Percentiles rank a stretch among this genome's conserved stretches.
phyloP scores from a whole-genome alignment of 2,329 filamentous ascomycete species.

The Periconia macrospinosa region DNA sequence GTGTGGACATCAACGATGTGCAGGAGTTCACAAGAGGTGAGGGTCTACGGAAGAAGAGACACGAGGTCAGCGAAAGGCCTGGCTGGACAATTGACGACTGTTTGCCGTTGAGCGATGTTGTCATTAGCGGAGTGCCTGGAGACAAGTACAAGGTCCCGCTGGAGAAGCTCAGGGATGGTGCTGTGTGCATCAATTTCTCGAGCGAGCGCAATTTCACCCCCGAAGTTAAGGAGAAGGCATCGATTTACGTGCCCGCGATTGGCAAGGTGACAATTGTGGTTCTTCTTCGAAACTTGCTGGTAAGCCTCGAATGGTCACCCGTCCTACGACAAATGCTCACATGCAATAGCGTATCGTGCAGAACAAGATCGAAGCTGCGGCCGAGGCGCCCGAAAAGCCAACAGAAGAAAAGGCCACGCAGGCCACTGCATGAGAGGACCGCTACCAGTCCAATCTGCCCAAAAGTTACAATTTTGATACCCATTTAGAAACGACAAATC shows the following conservation, averaged over 20 bases:
- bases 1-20: constrained; percentile 87
- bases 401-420: constrained; percentile 20
- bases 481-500: constrained; percentile 24
- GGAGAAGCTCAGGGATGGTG: constrained; percentile 80
- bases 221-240: constrained; percentile 90
- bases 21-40: constrained; percentile 90
- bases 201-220: constrained; percentile 92
- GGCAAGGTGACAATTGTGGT: constrained; percentile 97
- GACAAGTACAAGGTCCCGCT: constrained; percentile 89
- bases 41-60: constrained; percentile 80
- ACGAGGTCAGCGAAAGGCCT: constrained; percentile 83
- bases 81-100: constrained; percentile 80
- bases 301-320: constrained; percentile 50
- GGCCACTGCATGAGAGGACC: neutral
- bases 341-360: constrained; percentile 46
- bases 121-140: constrained; percentile 88
- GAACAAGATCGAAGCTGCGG: constrained; percentile 41
- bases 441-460: neutral
- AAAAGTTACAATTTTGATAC: constrained; percentile 21
- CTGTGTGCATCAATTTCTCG: constrained; percentile 98
- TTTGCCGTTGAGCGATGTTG: constrained; percentile 85
- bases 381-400: constrained; percentile 23
- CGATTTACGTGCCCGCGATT: constrained; percentile 94
- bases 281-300: constrained; percentile 83
- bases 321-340: constrained; percentile 15